Evolutionary conservation across 139 green algal genomes (phyloP), one percentile per base, ranked within the genome.

Genomic region (Picocystis salinarum): DNA sequence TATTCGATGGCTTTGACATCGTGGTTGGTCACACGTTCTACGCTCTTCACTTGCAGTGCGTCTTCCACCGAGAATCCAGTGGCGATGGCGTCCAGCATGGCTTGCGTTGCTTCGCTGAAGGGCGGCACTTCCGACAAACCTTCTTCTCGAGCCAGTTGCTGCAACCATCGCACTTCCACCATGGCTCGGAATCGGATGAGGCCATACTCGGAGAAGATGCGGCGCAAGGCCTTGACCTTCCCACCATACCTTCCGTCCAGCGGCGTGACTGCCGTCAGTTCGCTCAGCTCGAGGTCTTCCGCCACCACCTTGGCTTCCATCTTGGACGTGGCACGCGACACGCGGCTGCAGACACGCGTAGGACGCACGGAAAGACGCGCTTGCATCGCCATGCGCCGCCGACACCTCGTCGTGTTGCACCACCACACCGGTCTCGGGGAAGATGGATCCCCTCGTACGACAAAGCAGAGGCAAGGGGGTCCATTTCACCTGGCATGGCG

Each of bases 101-200:
- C 54, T 23, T 71, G 74, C n/a, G 86, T 75, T 19, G 71, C 56
- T 7, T 52, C 28, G 34, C 49, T 69, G 62, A 97, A 81, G 0
- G 69, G 29, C 4, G 82, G 81, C 30, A 94, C 85, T 62, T 93
- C 80, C 13, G 36, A 36, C 22, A 66, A 37, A 13, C 13, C 31
- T 37, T 15, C 31, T 15, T 37, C 15, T 37, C 31, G 31, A 13
- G 13, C 15, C 31, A 37, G 31, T 13, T 37, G 28, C 62, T 93
- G 80, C 51, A 99, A 69, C 89, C 89, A 99, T 24, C 76, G 70
- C 56, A 83, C 40, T 62, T 99, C 89, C 13, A 97, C 89, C n/a
- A 82, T 50, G 4, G 93, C 73, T n/a, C 89, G 73, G 33, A 72
- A 82, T 26, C 69, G 66, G 51, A 97, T 95, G 39, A 99, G 74